Evolutionary conservation across 73 alveolate genomes (phyloP), one percentile per base, ranked within the genome.

Genomic region (Paramecium sexaurelia): DNA sequence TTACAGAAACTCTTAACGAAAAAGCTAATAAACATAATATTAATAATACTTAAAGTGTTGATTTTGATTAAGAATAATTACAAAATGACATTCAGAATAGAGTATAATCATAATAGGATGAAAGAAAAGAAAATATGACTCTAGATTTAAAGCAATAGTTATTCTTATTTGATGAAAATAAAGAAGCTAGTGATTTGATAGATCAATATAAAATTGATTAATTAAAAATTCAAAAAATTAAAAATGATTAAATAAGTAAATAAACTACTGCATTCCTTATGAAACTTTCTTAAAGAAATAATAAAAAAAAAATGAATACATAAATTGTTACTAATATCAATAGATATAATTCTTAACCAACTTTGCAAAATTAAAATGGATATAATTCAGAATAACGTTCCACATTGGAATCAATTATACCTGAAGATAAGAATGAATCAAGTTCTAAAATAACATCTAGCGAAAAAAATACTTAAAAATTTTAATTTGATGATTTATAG

Each of bases 151-250:
- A 71, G 4, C 17, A 71, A 71, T 13, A 71, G 15, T 24, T 71
- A 71, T 71, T 71, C 19, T 71, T 71, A 33, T 32, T 71, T 35
- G 86, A 71, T 71, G 56, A 32, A 71, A 71, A 71, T 71, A 71
- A 37, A 20, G 55, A 71, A 37, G 86, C 86, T 3, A 71, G 43
- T 32, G 86, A 71, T 61, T 9, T 61, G 2, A 61, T 61, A 3
- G 83, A 61, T 61, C 26, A 61, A 61, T 61, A 61, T 3, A 61
- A 61, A 61, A 61, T 20, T 61, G 83, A 61, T 29, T 61, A 61
- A 61, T 11, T 10, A 19, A 61, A 61, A 32, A 61, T 61, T 29
- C 47, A 61, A 26, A 61, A 61, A 61, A 29, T 61, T 26, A 61
- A 61, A 32, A 61, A 61, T 61, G 83, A 61, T 22, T 26, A 61